phyloP scores from a whole-genome alignment of 305 asterid genomes.

The Fraxinus ornus region DNA sequence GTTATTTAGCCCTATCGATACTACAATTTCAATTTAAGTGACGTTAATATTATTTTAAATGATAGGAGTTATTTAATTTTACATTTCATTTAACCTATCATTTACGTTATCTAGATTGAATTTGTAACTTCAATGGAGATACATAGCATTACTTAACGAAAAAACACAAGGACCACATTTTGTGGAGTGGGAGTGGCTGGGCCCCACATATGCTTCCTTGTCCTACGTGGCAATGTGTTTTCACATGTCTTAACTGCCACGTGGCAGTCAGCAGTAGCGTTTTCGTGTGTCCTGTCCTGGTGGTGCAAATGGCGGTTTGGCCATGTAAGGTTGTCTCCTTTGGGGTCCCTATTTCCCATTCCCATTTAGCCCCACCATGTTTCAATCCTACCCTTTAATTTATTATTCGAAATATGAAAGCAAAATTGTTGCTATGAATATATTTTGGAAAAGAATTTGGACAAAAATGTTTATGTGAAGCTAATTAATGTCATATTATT shows the following conservation, averaged over 20 bases:
- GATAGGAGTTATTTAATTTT: too few relatives aligned
- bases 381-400: neutral
- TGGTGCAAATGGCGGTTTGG: constrained; percentile 47
- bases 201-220: neutral
- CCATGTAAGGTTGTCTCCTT: constrained; percentile 47
- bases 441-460: neutral
- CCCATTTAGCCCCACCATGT: constrained; percentile 7
- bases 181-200: neutral
- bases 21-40: too few relatives aligned
- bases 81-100: too few relatives aligned
- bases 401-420: neutral
- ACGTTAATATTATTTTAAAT: too few relatives aligned
- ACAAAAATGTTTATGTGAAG: neutral
- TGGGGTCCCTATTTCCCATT: constrained; percentile 16
- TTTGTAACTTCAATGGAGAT: too few relatives aligned
- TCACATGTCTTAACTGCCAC: constrained; percentile 36
- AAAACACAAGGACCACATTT: neutral
- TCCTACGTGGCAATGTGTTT: neutral
- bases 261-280: constrained; percentile 23
- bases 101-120: too few relatives aligned
- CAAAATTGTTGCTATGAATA: neutral
- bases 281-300: constrained; percentile 26
- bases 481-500: neutral
- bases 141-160: neutral
- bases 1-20: too few relatives aligned